Evolutionary conservation across 768 basidiomycete species (phyloP), one percentile per base, ranked within the genome.

Genomic region (Suillus subaureus): DNA sequence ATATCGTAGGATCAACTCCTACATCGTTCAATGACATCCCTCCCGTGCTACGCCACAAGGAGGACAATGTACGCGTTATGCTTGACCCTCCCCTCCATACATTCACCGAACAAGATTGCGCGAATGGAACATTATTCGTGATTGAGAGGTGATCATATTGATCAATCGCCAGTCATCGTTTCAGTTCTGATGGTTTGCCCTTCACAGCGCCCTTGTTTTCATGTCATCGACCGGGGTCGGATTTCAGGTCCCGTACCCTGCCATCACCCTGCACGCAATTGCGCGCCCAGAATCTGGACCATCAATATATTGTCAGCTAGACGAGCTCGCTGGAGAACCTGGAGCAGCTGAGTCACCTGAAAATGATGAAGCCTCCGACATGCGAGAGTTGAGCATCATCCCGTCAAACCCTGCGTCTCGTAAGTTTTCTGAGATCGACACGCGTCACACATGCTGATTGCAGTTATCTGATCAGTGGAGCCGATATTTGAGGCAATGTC

Each of bases 231-330:
- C 87, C 1, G 88, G 88, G 18, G 80, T 81, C 52, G 95, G 94
- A 18, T 90, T 98, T 77, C 88, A 92, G 69, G 86, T 99, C 73
- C 83, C 89, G 64, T 99, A 97, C 75, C 94, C 93, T 12, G 82
- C 90, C 6, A 92, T 99, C 73, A 97, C 94, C 1, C 85, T 99
- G 2, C 97, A 99, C 71, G 97, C 97, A 31, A 85, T 96, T 62
- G 93, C 95, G 1, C 89, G 94, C 54, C 83, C 85, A 3, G 85
- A 87, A 51, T 66, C 78, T 11, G 83, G 82, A 0, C 89, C 92
- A 4, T 90, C 88, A 8, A 85, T 99, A 73, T 99, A 98, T 77
- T 97, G 96, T 74, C 97, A 99, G 70, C 85, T 99, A 13, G 96
- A 97, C 70, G 94, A 94, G 60, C 78, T 79, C n/a, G 79, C 56